phyloP scores from a whole-genome alignment of 2,329 filamentous ascomycete genomes.

The Calonectria pauciramosa region DNA sequence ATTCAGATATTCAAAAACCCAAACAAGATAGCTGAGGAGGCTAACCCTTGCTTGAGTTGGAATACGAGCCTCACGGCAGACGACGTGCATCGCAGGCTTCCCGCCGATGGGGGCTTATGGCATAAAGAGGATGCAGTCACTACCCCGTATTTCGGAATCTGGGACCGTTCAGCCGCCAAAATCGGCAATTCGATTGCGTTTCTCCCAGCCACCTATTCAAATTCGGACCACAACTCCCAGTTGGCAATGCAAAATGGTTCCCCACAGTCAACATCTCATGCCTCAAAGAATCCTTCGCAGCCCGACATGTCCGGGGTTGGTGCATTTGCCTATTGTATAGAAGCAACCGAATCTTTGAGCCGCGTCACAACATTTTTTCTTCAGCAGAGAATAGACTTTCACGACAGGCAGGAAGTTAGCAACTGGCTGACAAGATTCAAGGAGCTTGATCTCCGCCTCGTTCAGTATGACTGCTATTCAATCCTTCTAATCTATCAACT shows the following conservation, averaged over 20 bases:
- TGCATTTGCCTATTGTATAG: constrained; percentile 57
- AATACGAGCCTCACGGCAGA: constrained; percentile 21
- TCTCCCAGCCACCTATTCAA: constrained; percentile 1
- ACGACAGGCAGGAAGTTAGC: constrained; percentile 51
- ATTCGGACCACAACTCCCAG: not conserved
- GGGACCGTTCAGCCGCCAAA: constrained; percentile 22
- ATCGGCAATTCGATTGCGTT: constrained; percentile 25
- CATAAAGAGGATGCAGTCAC: constrained; percentile 12
- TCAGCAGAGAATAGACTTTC: constrained; percentile 54
- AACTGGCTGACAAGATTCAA: constrained; percentile 57
- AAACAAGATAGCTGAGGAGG: not conserved
- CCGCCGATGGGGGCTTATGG: constrained; percentile 19
- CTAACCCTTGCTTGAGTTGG: not conserved
- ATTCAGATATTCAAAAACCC: not conserved
- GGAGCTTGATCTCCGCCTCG: constrained; percentile 17
- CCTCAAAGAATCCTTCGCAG: not conserved
- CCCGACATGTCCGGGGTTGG: constrained; percentile 20
- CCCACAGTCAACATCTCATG: constrained; percentile 9
- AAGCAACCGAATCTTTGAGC: constrained; percentile 59
- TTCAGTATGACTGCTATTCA: not conserved
- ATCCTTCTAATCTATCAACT: not conserved
- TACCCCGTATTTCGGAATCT: constrained; percentile 22
- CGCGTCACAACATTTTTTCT: constrained; percentile 58
- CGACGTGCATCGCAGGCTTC: constrained; percentile 16
- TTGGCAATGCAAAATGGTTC: not conserved